Evolutionary conservation across 495 filamentous ascomycete species (phyloP), one percentile per base, ranked within the genome.

Genomic region (Margaritispora aquatica): DNA sequence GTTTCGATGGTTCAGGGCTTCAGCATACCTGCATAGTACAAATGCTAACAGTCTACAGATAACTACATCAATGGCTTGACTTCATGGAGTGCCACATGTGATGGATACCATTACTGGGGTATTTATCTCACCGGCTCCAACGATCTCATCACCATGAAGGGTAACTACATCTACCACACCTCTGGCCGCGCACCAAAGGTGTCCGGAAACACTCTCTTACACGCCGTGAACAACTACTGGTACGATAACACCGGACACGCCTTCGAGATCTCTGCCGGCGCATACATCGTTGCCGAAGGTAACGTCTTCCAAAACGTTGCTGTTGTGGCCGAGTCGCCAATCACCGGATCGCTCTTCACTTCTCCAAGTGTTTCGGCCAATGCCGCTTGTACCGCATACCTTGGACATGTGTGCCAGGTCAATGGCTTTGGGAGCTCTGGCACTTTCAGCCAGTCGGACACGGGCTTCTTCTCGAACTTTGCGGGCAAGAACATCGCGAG

Each of bases 171-270:
- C 59, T 74, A 81, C 63, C 72, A 82, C 63, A 80, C 75, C 51
- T 76, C 71, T 21, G 78, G 80, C 52, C 80, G 80, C 60, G 70
- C 70, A 26, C 80, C 79, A 41, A 82, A 80, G 66, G 66, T 83
- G 51, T 69, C 66, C 47, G 72, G 69, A 46, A 75, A 77, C 67
- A 75, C 70, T 58, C 68, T 77, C 59, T 70, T 78, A 63, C 80
- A 75, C 51, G 73, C 71, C 27, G 79, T 82, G 63, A 84, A 84
- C 77, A 84, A 84, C 74, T 82, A 83, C 75, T 83, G 73, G 67
- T 74, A 78, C 66, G 70, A 74, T 59, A 77, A 73, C 66, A 59
- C 70, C 44, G 80, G 80, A 31, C 81, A 84, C 65, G 74, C 76
- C 15, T 84, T 84, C 67, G 80, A 84, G 66, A 75, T 82, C 56